phyloP scores from a whole-genome alignment of 768 basidiomycete species.

The Hysterangium stoloniferum region DNA sequence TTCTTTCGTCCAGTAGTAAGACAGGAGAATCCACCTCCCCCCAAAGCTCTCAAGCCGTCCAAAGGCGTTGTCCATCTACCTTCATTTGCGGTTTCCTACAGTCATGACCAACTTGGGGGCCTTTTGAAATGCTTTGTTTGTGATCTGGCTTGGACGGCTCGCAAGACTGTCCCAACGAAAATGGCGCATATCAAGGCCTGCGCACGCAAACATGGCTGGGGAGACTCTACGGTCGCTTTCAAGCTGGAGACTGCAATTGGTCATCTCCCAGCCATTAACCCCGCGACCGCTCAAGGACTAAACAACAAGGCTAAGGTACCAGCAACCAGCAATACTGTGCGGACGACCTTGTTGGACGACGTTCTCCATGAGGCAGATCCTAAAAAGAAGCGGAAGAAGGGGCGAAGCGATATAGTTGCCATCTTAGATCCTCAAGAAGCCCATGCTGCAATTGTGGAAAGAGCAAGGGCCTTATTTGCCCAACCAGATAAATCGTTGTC shows the following conservation, averaged over 20 bases:
- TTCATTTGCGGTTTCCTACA: constrained; percentile 20
- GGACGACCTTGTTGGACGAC: constrained; percentile 44
- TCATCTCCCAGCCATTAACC: constrained; percentile 12
- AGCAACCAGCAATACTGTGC: constrained; percentile 17
- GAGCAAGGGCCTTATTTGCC: constrained; percentile 30
- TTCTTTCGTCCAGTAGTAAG: neutral
- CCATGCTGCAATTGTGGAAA: constrained; percentile 34
- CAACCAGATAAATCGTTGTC: neutral
- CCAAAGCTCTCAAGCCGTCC: neutral
- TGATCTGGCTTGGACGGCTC: constrained; percentile 57
- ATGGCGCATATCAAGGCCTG: constrained; percentile 59
- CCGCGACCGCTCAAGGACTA: constrained; percentile 16
- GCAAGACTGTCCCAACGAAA: constrained; percentile 59
- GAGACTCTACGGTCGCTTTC: constrained; percentile 44
- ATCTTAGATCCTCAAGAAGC: constrained; percentile 33
- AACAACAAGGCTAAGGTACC: constrained; percentile 17
- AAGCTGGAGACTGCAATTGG: constrained; percentile 46
- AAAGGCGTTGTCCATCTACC: neutral
- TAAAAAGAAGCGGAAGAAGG: constrained; percentile 37
- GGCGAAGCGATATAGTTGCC: constrained; percentile 36
- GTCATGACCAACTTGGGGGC: constrained; percentile 38
- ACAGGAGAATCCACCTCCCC: neutral
- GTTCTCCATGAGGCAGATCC: constrained; percentile 39
- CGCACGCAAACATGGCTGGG: constrained; percentile 50
- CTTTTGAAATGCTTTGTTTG: constrained; percentile 59